phyloP scores from a whole-genome alignment of 2,329 filamentous ascomycete species.

The Talaromyces islandicus region DNA sequence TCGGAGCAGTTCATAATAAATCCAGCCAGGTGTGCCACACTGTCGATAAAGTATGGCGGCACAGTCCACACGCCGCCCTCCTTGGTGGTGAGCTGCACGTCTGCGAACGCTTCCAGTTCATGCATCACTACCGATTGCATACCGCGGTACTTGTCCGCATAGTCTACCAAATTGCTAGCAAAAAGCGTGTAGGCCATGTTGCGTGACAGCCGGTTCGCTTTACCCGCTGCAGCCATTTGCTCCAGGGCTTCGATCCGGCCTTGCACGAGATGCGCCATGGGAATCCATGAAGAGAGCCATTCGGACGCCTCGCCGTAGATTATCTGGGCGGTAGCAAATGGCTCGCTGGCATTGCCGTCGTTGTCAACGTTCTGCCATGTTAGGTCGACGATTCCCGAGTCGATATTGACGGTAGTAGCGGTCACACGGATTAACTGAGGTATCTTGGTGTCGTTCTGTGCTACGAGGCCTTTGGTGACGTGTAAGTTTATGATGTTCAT shows the following conservation, averaged over 20 bases:
- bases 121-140: conserved; percentile 18
- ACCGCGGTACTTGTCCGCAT: conserved; percentile 15
- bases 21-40: conserved; percentile 28
- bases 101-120: conserved; percentile 17
- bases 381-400: conserved; percentile 2
- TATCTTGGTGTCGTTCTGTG: conserved; percentile 28
- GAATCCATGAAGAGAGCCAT: conserved; percentile 21
- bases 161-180: conserved; percentile 17
- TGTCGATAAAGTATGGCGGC: conserved; percentile 31
- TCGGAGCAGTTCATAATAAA: conserved; percentile 35
- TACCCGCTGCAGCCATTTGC: conserved; percentile 17
- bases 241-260: conserved; percentile 21
- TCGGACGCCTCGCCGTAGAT: conserved; percentile 15
- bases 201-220: conserved; percentile 16
- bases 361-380: conserved; percentile 22
- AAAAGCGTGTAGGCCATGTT: conserved; percentile 24
- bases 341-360: conserved; percentile 16
- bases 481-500: conserved; percentile 18
- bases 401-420: conserved; percentile 39
- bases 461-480: conserved; percentile 42
- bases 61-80: conserved; percentile 13
- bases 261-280: conserved; percentile 19
- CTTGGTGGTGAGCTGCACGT: conserved; percentile 18
- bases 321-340: conserved; percentile 18
- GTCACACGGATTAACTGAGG: conserved; percentile 16